Conservation (phyloP, 2,329 filamentous ascomycete species). For the Cordyceps cateniannulata region DNA sequence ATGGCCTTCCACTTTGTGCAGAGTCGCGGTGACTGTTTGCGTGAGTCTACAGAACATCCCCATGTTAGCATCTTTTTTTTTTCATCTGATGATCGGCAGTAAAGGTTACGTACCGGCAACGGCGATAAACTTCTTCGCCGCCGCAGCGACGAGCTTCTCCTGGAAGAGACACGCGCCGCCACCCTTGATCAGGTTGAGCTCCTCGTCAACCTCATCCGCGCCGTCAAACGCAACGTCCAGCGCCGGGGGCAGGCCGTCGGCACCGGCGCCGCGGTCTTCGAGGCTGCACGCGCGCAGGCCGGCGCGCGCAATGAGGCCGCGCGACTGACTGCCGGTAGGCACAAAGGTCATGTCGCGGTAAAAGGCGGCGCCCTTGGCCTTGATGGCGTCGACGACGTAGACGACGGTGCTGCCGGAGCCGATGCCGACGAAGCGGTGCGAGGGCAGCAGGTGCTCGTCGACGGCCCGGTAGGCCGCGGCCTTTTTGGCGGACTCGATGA, state of each 20-base stretch:
- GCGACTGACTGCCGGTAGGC: constrained; percentile 87
- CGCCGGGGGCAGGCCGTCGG: constrained; percentile 32
- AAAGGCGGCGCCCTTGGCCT: constrained; percentile 47
- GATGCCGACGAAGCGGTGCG: constrained; percentile 65
- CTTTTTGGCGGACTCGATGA: constrained; percentile 68
- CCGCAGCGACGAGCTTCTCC: constrained; percentile 88
- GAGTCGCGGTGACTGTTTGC: constrained; percentile 76
- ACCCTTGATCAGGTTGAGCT: constrained; percentile 95
- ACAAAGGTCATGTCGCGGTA: constrained; percentile 71
- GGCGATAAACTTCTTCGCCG: constrained; percentile 78
- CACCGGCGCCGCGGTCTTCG: constrained; percentile 57
- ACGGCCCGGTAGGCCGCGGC: constrained; percentile 70
- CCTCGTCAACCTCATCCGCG: constrained; percentile 91
- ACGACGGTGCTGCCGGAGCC: constrained; percentile 77
- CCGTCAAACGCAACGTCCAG: constrained; percentile 94
- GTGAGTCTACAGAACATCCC: constrained; percentile 72
- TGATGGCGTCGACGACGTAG: constrained; percentile 79
- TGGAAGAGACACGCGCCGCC: constrained; percentile 97
- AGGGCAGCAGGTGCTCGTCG: constrained; percentile 59
- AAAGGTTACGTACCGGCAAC: constrained; percentile 69
- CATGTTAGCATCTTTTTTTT: background rate
- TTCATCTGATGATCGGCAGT: too few relatives aligned
- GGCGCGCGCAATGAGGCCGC: constrained; percentile 74
- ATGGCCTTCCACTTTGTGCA: constrained; percentile 74
- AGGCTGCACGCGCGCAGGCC: constrained; percentile 73